phyloP scores from a whole-genome alignment of 805 yeast species.

The Scheffersomyces stipitis region DNA sequence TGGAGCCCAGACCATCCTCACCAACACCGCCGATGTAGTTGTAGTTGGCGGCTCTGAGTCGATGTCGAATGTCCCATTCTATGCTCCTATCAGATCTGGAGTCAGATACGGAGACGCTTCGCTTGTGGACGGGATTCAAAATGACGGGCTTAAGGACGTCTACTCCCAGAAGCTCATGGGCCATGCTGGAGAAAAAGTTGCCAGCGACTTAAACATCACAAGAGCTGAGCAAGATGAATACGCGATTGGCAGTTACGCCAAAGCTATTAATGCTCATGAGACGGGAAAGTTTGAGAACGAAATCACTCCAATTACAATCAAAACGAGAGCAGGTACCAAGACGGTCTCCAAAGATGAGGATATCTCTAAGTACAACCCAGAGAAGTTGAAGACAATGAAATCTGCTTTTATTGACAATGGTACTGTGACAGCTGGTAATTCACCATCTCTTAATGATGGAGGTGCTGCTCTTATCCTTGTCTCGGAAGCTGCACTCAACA shows the following conservation, averaged over 20 bases:
- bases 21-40: not conserved
- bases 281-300: not conserved
- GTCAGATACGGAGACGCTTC: not conserved
- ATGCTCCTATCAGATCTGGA: not conserved
- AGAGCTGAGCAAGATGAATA: not conserved
- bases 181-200: not conserved
- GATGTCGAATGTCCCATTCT: slow-evolving; percentile 1
- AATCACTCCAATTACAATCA: not conserved
- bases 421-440: slow-evolving; percentile 1
- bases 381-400: not conserved
- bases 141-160: not conserved
- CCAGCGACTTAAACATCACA: not conserved
- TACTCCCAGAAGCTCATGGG: not conserved
- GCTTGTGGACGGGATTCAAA: not conserved
- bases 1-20: slow-evolving; percentile 1
- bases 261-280: not conserved
- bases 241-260: not conserved
- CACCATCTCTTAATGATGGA: not conserved
- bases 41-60: not conserved
- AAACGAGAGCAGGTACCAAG: not conserved
- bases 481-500: not conserved
- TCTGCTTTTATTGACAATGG: not conserved
- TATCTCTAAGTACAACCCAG: not conserved
- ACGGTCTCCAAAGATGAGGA: not conserved
- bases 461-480: not conserved